phyloP scores from a whole-genome alignment of 805 yeast genomes.

The Sugiyamaella qingdaonensis region DNA sequence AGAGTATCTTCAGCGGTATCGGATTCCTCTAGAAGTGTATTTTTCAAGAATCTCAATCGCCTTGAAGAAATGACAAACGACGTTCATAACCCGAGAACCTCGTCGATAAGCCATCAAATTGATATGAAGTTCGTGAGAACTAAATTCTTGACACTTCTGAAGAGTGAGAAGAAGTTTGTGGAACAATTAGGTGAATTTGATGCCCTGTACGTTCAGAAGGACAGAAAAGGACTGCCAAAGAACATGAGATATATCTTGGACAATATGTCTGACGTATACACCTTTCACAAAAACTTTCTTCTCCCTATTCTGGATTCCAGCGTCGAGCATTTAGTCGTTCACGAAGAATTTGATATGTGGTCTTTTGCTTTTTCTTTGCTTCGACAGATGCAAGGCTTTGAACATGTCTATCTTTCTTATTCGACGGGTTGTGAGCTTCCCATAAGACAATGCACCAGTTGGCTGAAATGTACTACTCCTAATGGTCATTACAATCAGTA shows the following conservation, averaged over 20 bases:
- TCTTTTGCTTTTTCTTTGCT: slow-evolving; percentile 6
- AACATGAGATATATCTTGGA: slow-evolving; percentile 17
- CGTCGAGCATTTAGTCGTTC: slow-evolving; percentile 11
- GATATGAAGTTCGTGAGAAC: not conserved
- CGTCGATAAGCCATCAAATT: not conserved
- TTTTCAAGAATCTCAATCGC: not conserved
- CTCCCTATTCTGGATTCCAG: slow-evolving; percentile 16
- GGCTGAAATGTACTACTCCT: slow-evolving; percentile 10
- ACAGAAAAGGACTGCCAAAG: slow-evolving; percentile 5
- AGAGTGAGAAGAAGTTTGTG: not conserved
- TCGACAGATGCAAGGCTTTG: not conserved
- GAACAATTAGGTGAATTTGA: not conserved
- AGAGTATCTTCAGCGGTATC: not conserved
- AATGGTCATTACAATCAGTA: slow-evolving; percentile 6
- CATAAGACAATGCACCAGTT: slow-evolving; percentile 9
- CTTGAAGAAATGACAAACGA: not conserved
- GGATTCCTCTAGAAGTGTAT: not conserved
- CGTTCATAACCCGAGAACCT: not conserved
- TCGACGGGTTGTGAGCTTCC: slow-evolving; percentile 17
- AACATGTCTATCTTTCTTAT: slow-evolving; percentile 18
- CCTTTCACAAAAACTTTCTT: slow-evolving; percentile 18
- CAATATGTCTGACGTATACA: slow-evolving; percentile 22
- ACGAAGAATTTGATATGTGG: slow-evolving; percentile 11
- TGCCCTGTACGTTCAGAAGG: slow-evolving; percentile 13
- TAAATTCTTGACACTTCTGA: not conserved